Evolutionary conservation across 495 filamentous ascomycete genomes (phyloP).

Genomic region (Astrothelium macrocarpum): DNA sequence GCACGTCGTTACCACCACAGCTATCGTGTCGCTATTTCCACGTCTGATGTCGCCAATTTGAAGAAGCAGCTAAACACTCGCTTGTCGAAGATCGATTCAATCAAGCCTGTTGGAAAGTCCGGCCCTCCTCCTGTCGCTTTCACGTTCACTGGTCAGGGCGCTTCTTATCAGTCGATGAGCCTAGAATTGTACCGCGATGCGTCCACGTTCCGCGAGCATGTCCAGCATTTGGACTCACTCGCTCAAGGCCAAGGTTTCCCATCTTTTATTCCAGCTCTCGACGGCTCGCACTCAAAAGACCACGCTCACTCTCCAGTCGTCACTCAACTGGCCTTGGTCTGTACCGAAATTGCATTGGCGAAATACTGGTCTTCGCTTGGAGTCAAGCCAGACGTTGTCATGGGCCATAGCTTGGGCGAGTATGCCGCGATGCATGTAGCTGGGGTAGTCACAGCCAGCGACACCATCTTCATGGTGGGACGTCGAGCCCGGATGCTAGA

Average conservation of each 20-base stretch:
- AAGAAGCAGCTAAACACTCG: not conserved
- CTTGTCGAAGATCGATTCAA: slow-evolving; percentile 13
- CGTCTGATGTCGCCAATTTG: slow-evolving; percentile 17
- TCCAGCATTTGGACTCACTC: not conserved
- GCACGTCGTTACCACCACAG: slow-evolving; percentile 71
- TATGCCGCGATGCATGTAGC: slow-evolving; percentile 24
- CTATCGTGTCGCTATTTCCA: slow-evolving; percentile 52
- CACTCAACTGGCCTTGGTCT: slow-evolving; percentile 29
- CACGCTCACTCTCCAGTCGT: not conserved
- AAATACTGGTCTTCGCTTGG: slow-evolving; percentile 30
- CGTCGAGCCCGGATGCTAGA: slow-evolving; percentile 16
- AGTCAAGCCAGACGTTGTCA: slow-evolving; percentile 24
- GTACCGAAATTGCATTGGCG: slow-evolving; percentile 31
- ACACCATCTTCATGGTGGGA: slow-evolving; percentile 20
- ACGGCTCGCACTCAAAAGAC: not conserved
- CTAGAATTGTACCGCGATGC: slow-evolving; percentile 3
- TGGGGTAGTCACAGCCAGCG: slow-evolving; percentile 17
- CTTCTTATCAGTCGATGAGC: slow-evolving; percentile 5
- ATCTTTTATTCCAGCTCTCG: slow-evolving; percentile 12
- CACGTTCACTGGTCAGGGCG: slow-evolving; percentile 18
- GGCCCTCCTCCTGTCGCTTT: slow-evolving; percentile 8
- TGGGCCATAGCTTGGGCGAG: slow-evolving; percentile 29
- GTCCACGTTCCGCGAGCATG: slow-evolving; percentile 3
- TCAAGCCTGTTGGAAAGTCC: not conserved
- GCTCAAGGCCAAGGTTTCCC: slow-evolving; percentile 11